phyloP scores from a whole-genome alignment of 345 rosid species.

The Aquilaria yunnanensis region DNA sequence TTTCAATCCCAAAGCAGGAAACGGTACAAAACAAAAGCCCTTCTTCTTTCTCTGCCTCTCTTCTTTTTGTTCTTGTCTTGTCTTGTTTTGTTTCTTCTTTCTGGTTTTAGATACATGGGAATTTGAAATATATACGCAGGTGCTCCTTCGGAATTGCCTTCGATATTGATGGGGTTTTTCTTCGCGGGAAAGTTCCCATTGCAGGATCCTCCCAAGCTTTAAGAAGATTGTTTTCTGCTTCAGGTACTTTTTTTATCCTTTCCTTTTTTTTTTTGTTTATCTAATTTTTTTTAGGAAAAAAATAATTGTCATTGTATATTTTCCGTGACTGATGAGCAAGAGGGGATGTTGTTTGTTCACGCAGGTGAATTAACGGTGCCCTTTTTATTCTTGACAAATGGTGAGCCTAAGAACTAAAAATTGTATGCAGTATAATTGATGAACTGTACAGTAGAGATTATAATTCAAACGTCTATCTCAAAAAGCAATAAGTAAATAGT shows the following conservation, averaged over 20 bases:
- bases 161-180: constrained; percentile 47
- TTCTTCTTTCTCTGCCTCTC: not conserved
- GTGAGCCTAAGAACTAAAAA: constrained; percentile 19
- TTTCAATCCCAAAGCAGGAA: constrained; percentile 5
- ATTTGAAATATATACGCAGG: constrained; percentile 11
- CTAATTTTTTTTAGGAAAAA: not conserved
- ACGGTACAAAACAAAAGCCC: not conserved
- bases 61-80: not conserved
- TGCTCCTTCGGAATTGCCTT: constrained; percentile 42
- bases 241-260: constrained; percentile 17
- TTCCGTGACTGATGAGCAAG: not conserved
- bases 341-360: constrained; percentile 2
- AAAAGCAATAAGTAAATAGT: no score
- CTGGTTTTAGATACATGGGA: not conserved
- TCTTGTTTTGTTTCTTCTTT: not conserved
- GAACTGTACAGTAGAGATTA: not conserved
- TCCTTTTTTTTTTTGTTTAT: not conserved
- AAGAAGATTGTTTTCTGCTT: constrained; percentile 25
- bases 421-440: not conserved
- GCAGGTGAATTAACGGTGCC: constrained; percentile 38
- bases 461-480: not conserved
- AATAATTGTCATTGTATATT: not conserved
- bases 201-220: constrained; percentile 43
- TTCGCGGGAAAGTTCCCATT: constrained; percentile 32
- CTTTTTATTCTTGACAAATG: constrained; percentile 43